A percentile compares a stretch with the other conserved stretches of the same genome.
Conservation (phyloP, 2,329 filamentous ascomycete genomes). For the Xylaria sp. region DNA sequence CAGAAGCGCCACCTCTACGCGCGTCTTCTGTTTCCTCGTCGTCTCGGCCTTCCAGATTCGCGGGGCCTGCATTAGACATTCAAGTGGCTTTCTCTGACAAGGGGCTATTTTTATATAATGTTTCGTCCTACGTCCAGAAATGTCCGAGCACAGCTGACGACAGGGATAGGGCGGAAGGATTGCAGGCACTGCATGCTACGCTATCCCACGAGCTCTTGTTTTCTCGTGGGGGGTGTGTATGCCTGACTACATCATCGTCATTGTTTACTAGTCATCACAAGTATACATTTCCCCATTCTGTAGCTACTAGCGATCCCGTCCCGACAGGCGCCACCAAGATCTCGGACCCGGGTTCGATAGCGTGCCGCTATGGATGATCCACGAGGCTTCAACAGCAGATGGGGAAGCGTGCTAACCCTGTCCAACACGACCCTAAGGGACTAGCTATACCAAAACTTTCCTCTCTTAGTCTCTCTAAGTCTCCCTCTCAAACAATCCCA, state of each 20-base stretch:
- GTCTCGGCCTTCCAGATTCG: constrained; percentile 13
- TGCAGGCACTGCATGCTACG: constrained; percentile 19
- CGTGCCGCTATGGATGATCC: constrained; percentile 20
- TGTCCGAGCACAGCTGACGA: constrained; percentile 18
- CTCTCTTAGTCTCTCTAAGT: not conserved
- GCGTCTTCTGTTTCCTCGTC: not conserved
- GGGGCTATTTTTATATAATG: constrained; percentile 33
- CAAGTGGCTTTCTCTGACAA: constrained; percentile 18
- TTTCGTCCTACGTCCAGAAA: constrained; percentile 29
- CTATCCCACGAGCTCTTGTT: constrained; percentile 4
- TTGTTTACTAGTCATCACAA: constrained; percentile 12
- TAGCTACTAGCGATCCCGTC: not conserved
- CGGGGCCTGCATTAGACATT: constrained; percentile 27
- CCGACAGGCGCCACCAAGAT: constrained; percentile 19
- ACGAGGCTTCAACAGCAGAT: not conserved
- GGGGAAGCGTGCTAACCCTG: constrained; percentile 10
- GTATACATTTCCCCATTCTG: constrained; percentile 11
- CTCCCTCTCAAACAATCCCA: not conserved
- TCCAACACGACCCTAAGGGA: not conserved
- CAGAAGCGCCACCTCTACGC: constrained; percentile 25
- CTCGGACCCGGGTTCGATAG: not conserved
- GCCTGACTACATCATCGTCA: constrained; percentile 6
- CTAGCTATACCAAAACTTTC: constrained; percentile 10
- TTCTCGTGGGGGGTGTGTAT: constrained; percentile 5
- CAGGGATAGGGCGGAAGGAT: constrained; percentile 32